Evolutionary conservation across 331 rosid genomes (phyloP).

Genomic region (Telfairia occidentalis): DNA sequence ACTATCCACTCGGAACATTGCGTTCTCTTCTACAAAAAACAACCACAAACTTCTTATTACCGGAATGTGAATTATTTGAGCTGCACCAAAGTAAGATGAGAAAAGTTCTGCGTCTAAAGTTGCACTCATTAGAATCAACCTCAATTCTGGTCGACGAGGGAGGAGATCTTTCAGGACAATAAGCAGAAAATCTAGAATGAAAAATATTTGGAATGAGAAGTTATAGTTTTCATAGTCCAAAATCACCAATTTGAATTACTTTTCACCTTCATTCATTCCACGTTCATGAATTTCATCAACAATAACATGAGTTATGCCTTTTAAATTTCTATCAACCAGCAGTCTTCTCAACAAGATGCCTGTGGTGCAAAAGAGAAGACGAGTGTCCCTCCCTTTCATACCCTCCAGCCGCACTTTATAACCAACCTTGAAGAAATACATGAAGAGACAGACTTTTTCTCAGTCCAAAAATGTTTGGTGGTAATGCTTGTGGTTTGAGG

Average conservation of each 20-base stretch:
- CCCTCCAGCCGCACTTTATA: conserved; percentile 97
- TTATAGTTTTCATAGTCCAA: conserved; percentile 18
- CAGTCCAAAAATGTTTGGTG: conserved; percentile 6
- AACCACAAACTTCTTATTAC: conserved; percentile 31
- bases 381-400: conserved; percentile 83
- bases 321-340: conserved; percentile 73
- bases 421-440: conserved; percentile 55
- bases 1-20: background rate
- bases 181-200: conserved; percentile 82
- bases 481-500: conserved; percentile 1
- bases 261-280: conserved; percentile 94
- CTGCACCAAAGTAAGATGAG: conserved; percentile 63
- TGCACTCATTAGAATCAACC: conserved; percentile 93
- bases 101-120: conserved; percentile 87
- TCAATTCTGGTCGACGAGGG: conserved; percentile 70
- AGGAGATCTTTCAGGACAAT: conserved; percentile 92
- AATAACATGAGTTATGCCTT: conserved; percentile 79
- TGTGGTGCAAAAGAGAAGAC: conserved; percentile 91
- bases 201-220: conserved; percentile 27
- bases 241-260: conserved; percentile 16
- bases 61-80: conserved; percentile 50
- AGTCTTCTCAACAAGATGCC: conserved; percentile 92
- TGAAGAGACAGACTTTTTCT: conserved; percentile 11
- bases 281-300: conserved; percentile 99
- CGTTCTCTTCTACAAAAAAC: background rate